A percentile compares a stretch with the other conserved stretches of the same genome.
Conservation (phyloP, 306 rosid genomes). For the Lupinus albus region DNA sequence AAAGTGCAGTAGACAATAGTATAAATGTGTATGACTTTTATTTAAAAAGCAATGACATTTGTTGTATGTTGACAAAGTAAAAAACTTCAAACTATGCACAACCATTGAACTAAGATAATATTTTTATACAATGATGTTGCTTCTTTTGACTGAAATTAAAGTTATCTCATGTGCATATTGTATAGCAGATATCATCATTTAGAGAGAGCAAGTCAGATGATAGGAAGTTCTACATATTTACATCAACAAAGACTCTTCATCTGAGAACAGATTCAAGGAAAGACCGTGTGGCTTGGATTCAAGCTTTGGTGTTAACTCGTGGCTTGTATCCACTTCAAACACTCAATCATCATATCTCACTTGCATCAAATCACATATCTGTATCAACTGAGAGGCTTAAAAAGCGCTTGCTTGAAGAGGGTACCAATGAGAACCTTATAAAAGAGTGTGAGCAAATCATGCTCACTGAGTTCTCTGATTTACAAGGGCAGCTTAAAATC, state of each 20-base stretch:
- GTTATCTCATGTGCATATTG: neutral
- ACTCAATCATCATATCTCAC: constrained; percentile 54
- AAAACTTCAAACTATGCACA: no score
- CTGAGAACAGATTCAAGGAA: constrained; percentile 81
- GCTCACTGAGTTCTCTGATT: constrained; percentile 77
- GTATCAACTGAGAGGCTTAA: constrained; percentile 74
- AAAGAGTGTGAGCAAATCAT: constrained; percentile 90
- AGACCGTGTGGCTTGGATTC: constrained; percentile 87
- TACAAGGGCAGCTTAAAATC: constrained; percentile 66
- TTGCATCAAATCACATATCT: constrained; percentile 64
- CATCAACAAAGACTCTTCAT: constrained; percentile 96
- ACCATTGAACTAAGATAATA: neutral
- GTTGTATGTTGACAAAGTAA: no score
- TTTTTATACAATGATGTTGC: neutral
- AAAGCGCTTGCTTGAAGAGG: constrained; percentile 75
- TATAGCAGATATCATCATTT: constrained; percentile 72
- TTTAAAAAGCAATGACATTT: no score
- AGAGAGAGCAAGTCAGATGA: constrained; percentile 97
- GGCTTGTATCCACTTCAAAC: constrained; percentile 61
- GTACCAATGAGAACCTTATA: constrained; percentile 64
- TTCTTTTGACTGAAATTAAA: constrained; percentile 10
- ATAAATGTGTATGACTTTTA: no score
- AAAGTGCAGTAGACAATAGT: no score
- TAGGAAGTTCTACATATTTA: constrained; percentile 74
- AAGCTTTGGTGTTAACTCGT: constrained; percentile 79